Conservation (phyloP, 78 protist species). For the Dictyostelium intermedium region DNA sequence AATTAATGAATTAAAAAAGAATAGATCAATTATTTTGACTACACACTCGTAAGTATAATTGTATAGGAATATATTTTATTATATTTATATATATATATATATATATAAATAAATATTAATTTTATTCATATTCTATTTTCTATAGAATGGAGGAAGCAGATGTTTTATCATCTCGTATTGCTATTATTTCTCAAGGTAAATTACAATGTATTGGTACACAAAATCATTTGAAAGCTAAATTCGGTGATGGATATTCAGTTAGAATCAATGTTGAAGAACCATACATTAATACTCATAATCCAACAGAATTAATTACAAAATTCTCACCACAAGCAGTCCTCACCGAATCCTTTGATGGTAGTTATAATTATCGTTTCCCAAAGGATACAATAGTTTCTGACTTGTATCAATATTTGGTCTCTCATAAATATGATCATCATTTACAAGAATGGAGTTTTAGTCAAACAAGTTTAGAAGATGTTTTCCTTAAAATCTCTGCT, state of each 20-base stretch:
- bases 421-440: conserved; percentile 36
- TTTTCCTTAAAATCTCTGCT: conserved; percentile 66
- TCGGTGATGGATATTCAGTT: conserved; percentile 85
- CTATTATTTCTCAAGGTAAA: conserved; percentile 86
- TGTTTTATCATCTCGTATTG: conserved; percentile 87
- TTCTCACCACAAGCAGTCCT: conserved; percentile 25
- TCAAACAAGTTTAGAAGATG: conserved; percentile 80
- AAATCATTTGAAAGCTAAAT: conserved; percentile 83
- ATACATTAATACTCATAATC: background rate
- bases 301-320: conserved; percentile 17
- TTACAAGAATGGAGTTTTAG: conserved; percentile 28
- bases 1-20: conserved; percentile 47
- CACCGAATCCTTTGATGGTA: background rate
- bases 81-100: too few species aligned
- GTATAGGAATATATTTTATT: too few species aligned
- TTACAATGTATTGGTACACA: conserved; percentile 83
- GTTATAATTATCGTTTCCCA: conserved; percentile 21
- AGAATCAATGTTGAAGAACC: conserved; percentile 18
- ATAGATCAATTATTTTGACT: conserved; percentile 63
- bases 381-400: conserved; percentile 26
- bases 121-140: too few species aligned
- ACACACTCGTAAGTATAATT: conserved; percentile 30
- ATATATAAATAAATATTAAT: background rate
- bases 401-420: background rate
- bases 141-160: conserved; percentile 85